Evolutionary conservation across 768 basidiomycete species (phyloP).

Genomic region (Cystobasidiopsis lactophilus): DNA sequence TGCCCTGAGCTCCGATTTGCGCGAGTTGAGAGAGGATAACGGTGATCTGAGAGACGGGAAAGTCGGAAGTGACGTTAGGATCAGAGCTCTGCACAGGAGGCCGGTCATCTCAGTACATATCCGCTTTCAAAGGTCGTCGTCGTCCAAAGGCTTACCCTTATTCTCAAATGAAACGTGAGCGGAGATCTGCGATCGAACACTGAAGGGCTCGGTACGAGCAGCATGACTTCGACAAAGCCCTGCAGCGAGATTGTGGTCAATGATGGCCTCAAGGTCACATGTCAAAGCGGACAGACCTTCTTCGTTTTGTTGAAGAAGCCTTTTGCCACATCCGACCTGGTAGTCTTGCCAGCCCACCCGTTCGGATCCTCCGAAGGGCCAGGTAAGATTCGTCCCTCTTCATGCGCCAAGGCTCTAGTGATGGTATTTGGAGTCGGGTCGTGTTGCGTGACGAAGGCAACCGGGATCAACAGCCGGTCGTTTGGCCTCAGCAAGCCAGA

Average conservation of each 20-base stretch:
- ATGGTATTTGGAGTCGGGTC: not conserved
- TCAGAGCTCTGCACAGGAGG: too few relatives aligned
- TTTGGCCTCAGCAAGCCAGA: slow-evolving; percentile 7
- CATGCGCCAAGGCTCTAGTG: not conserved
- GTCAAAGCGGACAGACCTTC: not conserved
- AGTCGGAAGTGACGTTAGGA: too few relatives aligned
- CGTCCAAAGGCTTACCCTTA: not conserved
- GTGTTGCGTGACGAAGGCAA: slow-evolving; percentile 7
- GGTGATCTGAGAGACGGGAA: too few relatives aligned
- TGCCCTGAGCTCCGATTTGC: too few relatives aligned
- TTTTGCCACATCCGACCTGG: not conserved
- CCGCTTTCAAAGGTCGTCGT: not conserved
- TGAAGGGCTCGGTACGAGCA: not conserved
- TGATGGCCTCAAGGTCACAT: too few relatives aligned
- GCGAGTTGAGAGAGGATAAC: too few relatives aligned
- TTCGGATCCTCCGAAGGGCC: slow-evolving; percentile 3
- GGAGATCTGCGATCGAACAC: not conserved
- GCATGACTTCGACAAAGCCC: not conserved
- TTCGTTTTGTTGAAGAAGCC: slow-evolving; percentile 4
- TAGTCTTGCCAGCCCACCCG: slow-evolving; percentile 4
- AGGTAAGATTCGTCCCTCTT: not conserved
- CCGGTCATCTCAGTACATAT: too few relatives aligned
- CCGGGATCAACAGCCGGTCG: slow-evolving; percentile 7
- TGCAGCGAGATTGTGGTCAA: too few relatives aligned
- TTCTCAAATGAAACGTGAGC: not conserved